These are phyloP conservation scores for Kwoniella sp. DNA, from an alignment of 768 basidiomycete species.

Conservation along the genomic window DNA sequence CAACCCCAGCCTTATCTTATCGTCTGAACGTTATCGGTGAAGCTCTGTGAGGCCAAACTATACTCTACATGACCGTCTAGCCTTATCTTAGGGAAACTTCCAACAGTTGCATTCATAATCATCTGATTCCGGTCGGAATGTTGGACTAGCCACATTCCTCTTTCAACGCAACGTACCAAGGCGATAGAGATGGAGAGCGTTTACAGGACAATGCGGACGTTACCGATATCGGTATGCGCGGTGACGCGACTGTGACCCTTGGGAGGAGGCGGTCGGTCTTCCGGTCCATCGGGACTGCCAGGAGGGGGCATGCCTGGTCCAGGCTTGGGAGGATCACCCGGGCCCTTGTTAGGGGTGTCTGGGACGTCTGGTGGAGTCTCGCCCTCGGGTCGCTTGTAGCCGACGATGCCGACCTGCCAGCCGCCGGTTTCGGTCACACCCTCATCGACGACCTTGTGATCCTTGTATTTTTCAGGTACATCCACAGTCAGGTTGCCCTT, in stretches of 20 bases:
- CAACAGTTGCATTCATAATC: too few species aligned
- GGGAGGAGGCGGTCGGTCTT: constrained; percentile 17
- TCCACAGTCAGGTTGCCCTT: constrained; percentile 20
- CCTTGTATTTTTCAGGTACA: constrained; percentile 19
- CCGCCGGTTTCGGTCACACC: constrained; percentile 22
- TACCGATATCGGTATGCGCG: constrained; percentile 31
- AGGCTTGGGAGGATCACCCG: neutral
- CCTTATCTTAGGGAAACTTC: too few species aligned
- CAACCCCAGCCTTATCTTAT: too few species aligned
- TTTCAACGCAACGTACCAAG: too few species aligned
- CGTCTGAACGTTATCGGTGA: too few species aligned
- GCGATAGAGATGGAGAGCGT: too few species aligned
- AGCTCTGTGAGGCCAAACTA: too few species aligned
- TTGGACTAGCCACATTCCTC: too few species aligned
- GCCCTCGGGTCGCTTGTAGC: constrained; percentile 16
- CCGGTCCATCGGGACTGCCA: neutral
- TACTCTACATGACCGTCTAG: too few species aligned
- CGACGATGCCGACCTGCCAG: constrained; percentile 23
- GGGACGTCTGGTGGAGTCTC: constrained; percentile 2
- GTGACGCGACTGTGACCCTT: constrained; percentile 19
- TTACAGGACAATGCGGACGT: constrained; percentile 22
- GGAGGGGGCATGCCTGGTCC: constrained; percentile 12
- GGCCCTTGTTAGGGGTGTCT: constrained; percentile 7
- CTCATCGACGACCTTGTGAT: constrained; percentile 22
- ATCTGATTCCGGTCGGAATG: too few species aligned